Evolutionary conservation across 164 flowering plant species (phyloP).

Genomic region (Saururus chinensis): DNA sequence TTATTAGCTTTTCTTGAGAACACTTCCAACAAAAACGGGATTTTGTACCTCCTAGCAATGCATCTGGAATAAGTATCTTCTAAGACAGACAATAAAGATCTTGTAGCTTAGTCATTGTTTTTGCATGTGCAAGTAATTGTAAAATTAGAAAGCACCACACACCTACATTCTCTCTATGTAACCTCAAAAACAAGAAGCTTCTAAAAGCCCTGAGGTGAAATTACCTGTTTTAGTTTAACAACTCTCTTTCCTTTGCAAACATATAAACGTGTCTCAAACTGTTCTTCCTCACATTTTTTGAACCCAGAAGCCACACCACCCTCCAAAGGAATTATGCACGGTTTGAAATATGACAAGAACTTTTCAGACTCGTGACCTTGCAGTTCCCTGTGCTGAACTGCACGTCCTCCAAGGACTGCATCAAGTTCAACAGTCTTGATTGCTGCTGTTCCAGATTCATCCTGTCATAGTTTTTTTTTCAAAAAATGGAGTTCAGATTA

Average conservation of each 20-base stretch:
- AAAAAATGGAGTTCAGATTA: slow-evolving; percentile 3
- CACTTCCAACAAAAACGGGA: no score
- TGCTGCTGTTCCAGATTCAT: slow-evolving; percentile 99
- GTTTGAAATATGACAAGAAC: slow-evolving; percentile 94
- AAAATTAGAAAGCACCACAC: no score
- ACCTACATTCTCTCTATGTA: no score
- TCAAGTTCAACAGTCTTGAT: slow-evolving; percentile 97
- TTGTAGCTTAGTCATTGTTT: no score
- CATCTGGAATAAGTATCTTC: no score
- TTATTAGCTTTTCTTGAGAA: no score
- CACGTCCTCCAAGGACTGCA: slow-evolving; percentile 95
- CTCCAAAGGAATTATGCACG: slow-evolving; percentile 91
- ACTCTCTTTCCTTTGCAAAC: slow-evolving; percentile 82
- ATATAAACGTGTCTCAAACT: slow-evolving; percentile 82
- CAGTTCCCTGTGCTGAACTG: slow-evolving; percentile 91
- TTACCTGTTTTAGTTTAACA: slow-evolving; percentile 88
- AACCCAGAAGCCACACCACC: slow-evolving; percentile 99
- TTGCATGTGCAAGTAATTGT: no score
- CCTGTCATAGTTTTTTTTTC: slow-evolving; percentile 29
- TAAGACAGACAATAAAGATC: no score
- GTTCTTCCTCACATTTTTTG: slow-evolving; percentile 70
- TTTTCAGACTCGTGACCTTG: slow-evolving; percentile 99
- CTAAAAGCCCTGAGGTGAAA: not conserved
- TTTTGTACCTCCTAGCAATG: no score
- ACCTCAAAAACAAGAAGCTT: not conserved